phyloP scores from a whole-genome alignment of 2,329 filamentous ascomycete species.

The Westerdykella ornata region DNA sequence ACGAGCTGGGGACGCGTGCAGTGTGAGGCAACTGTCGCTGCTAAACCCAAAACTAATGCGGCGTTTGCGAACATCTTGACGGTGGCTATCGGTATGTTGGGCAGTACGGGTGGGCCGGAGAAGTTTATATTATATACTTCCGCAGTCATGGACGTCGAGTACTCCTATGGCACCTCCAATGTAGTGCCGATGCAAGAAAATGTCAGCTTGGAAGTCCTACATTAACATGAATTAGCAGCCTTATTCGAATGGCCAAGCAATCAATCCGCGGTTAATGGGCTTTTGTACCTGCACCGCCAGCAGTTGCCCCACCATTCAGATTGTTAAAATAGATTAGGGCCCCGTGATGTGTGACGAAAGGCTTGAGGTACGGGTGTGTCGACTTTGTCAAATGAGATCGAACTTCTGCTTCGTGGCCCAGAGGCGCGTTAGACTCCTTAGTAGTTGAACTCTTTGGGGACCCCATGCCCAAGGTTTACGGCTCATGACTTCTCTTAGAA shows the following conservation, averaged over 20 bases:
- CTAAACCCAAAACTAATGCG: conserved; percentile 3
- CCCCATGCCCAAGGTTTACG: no score
- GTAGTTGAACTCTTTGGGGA: no score
- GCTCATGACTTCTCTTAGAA: not conserved
- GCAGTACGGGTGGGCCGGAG: not conserved
- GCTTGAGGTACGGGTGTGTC: no score
- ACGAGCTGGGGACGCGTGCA: conserved; percentile 14
- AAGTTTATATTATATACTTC: conserved; percentile 2
- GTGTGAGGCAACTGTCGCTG: conserved; percentile 8
- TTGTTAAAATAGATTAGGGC: conserved; percentile 2
- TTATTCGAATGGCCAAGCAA: conserved; percentile 1
- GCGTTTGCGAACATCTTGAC: no score
- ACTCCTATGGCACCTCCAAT: not conserved
- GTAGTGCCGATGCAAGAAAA: no score
- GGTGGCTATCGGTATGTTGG: no score
- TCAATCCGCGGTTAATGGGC: conserved; percentile 9
- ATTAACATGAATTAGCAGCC: not conserved
- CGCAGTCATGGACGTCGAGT: not conserved
- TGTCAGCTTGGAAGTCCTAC: not conserved
- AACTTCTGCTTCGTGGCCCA: no score
- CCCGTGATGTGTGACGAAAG: not conserved
- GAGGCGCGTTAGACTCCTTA: no score
- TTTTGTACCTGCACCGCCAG: conserved; percentile 3
- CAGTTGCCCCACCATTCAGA: conserved; percentile 4
- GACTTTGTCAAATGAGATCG: no score